These are phyloP conservation scores for Wallacemonas sp. DNA, from an alignment of 208 protist genomes.

Conservation along the genomic window DNA sequence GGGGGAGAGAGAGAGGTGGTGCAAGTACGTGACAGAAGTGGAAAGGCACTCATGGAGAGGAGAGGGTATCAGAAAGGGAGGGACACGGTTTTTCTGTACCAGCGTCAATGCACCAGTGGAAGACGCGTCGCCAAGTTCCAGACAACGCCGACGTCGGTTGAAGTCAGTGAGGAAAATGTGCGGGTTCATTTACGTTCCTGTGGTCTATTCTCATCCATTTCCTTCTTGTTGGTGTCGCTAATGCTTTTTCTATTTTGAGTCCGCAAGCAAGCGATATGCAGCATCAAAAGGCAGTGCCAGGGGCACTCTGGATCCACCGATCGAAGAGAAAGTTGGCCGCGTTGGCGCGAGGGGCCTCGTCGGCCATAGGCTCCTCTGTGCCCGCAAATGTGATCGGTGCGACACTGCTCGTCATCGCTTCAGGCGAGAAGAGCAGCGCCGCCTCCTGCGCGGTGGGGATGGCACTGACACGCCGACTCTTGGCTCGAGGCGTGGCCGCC, in stretches of 20 bases:
- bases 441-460: background rate
- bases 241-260: no score
- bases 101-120: no score
- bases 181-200: no score
- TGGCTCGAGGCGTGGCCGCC: background rate
- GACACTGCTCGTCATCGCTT: background rate
- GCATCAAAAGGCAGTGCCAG: slow-evolving; percentile 15
- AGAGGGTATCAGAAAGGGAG: no score
- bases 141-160: no score
- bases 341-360: slow-evolving; percentile 24
- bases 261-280: no score
- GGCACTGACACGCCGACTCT: background rate
- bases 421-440: background rate
- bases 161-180: no score
- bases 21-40: background rate
- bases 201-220: no score
- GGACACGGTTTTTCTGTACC: no score
- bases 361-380: background rate
- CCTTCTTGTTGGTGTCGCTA: no score
- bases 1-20: slow-evolving; percentile 3
- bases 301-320: slow-evolving; percentile 37
- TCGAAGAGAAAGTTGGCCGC: slow-evolving; percentile 47
- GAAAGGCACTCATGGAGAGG: background rate
- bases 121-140: no score
- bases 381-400: background rate